Evolutionary conservation across 139 green algal species (phyloP).

Genomic region (Picochlorum sp.): DNA sequence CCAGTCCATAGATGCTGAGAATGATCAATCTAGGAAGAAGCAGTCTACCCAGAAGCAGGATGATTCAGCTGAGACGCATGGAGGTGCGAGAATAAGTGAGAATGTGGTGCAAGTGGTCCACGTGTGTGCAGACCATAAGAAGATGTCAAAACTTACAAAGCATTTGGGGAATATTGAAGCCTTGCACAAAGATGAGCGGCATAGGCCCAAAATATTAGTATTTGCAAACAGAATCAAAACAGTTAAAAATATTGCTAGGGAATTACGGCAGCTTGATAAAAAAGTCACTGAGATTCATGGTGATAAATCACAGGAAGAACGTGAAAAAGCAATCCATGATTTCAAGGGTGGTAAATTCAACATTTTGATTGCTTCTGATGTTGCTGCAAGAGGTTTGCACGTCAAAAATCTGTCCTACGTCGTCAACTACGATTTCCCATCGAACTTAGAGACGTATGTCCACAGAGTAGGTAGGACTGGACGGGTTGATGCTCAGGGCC

Average conservation of each 20-base stretch:
- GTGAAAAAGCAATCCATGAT: constrained; percentile 51
- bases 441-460: constrained; percentile 78
- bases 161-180: constrained; percentile 45
- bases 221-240: constrained; percentile 86
- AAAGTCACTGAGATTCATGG: constrained; percentile 65
- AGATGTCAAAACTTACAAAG: constrained; percentile 65
- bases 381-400: constrained; percentile 73
- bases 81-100: not conserved
- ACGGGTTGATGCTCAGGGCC: constrained; percentile 69
- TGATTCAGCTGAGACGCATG: not conserved
- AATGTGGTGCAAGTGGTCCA: constrained; percentile 68
- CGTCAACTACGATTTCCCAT: constrained; percentile 87
- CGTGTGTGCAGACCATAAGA: constrained; percentile 77
- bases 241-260: constrained; percentile 34
- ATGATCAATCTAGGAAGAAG: constrained; percentile 7
- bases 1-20: not conserved
- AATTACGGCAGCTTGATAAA: constrained; percentile 23
- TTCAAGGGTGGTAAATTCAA: constrained; percentile 65
- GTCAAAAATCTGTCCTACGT: constrained; percentile 69
- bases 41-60: constrained; percentile 27
- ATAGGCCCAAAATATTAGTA: constrained; percentile 63
- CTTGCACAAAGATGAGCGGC: constrained; percentile 26
- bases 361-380: constrained; percentile 77
- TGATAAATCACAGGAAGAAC: constrained; percentile 60
- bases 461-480: constrained; percentile 87